Evolutionary conservation across 169 alveolate species (phyloP).

Genomic region (Plasmodium cynomolgi): DNA sequence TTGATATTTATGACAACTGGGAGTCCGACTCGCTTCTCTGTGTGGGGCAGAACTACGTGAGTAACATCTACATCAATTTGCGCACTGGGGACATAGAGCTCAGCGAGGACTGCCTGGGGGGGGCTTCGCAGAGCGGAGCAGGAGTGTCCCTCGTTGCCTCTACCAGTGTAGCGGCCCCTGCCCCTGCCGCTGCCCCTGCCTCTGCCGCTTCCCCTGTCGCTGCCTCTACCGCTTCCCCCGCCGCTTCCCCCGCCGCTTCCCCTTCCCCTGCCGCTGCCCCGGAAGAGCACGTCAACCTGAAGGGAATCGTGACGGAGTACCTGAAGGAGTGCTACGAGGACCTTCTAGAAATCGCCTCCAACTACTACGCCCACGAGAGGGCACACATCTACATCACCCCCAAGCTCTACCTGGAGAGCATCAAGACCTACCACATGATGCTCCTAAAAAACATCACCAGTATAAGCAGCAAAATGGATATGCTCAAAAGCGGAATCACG

Average conservation of each 20-base stretch:
- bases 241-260: too few relatives aligned
- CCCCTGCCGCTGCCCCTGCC: neutral
- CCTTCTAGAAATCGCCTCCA: slow-evolving; percentile 23
- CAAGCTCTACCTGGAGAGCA: slow-evolving; percentile 95
- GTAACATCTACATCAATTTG: slow-evolving; percentile 36
- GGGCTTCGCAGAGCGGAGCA: neutral
- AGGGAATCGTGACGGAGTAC: slow-evolving; percentile 46
- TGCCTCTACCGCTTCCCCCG: too few relatives aligned
- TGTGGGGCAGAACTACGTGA: slow-evolving; percentile 45
- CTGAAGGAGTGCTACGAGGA: slow-evolving; percentile 64
- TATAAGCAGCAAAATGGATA: slow-evolving; percentile 38
- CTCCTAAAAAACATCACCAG: slow-evolving; percentile 85
- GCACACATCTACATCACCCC: slow-evolving; percentile 96
- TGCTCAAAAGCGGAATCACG: slow-evolving; percentile 43
- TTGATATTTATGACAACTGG: slow-evolving; percentile 70
- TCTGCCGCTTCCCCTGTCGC: neutral
- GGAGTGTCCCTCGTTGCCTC: neutral
- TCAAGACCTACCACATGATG: slow-evolving; percentile 93
- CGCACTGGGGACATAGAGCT: slow-evolving; percentile 45
- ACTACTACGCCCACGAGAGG: slow-evolving; percentile 84
- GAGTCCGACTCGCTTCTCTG: slow-evolving; percentile 66
- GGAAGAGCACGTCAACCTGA: slow-evolving; percentile 57
- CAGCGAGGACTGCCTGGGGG: neutral
- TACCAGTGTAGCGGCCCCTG: neutral
- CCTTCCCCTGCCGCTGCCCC: neutral